phyloP scores from a whole-genome alignment of 2,329 filamentous ascomycete genomes.

The Xylaria sp. region DNA sequence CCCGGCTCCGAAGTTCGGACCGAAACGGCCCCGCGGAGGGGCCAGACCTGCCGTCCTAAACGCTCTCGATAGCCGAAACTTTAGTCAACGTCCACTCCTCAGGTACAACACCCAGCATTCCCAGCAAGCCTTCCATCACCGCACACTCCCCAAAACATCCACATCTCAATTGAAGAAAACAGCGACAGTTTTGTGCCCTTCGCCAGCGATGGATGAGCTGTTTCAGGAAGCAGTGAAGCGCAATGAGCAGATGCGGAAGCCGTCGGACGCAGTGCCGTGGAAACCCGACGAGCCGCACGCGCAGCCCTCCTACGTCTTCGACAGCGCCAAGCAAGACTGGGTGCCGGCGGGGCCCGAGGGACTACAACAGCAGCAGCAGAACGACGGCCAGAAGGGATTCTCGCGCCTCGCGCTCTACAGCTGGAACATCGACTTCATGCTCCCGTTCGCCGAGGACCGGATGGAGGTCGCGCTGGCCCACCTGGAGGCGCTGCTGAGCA shows the following conservation, averaged over 20 bases:
- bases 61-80: no score
- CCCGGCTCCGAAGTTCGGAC: no score
- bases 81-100: no score
- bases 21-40: no score
- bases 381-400: conserved; percentile 7
- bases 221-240: conserved; percentile 26
- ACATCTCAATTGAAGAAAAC: no score
- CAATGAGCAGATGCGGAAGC: conserved; percentile 18
- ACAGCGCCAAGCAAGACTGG: conserved; percentile 26
- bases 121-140: no score
- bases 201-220: conserved; percentile 27
- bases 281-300: conserved; percentile 29
- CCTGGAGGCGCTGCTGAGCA: conserved; percentile 20
- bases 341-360: conserved; percentile 3
- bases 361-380: no score
- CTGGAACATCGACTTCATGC: conserved; percentile 42
- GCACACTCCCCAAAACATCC: no score
- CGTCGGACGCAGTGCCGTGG: conserved; percentile 24
- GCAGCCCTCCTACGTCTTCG: conserved; percentile 32
- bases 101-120: no score
- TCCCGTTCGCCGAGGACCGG: conserved; percentile 28
- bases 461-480: conserved; percentile 34
- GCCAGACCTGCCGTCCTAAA: no score
- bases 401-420: conserved; percentile 29
- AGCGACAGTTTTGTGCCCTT: not conserved